Conservation (phyloP, 2,329 filamentous ascomycete genomes). For the Pseudogymnoascus sp. region DNA sequence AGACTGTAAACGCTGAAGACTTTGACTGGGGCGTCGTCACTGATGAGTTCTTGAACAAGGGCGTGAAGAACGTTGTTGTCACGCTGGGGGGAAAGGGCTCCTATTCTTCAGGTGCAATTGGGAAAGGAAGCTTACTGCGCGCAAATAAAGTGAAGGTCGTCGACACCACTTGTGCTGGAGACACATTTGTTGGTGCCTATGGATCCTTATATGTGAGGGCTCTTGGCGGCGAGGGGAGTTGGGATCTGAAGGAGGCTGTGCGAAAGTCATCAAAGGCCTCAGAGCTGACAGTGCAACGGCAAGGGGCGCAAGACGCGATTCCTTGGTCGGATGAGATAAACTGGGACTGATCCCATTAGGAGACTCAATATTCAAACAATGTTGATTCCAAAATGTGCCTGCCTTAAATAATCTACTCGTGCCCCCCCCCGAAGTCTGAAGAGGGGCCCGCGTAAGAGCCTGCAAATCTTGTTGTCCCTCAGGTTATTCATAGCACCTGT, state of each 20-base stretch:
- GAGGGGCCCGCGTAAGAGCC: neutral
- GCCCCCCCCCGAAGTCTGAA: neutral
- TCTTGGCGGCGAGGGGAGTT: constrained; percentile 13
- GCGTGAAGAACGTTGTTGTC: constrained; percentile 71
- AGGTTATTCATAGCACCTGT: neutral
- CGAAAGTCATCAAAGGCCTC: constrained; percentile 55
- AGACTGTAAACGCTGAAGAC: constrained; percentile 39
- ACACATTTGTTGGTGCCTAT: constrained; percentile 89
- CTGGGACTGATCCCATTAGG: neutral
- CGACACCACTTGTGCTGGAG: constrained; percentile 89
- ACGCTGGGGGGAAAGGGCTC: constrained; percentile 79
- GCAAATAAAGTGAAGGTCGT: constrained; percentile 71
- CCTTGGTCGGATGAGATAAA: constrained; percentile 53
- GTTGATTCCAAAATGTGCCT: neutral
- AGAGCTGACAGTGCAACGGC: constrained; percentile 56
- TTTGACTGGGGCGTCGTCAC: constrained; percentile 39
- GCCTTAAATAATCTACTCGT: neutral
- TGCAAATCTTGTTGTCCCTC: neutral
- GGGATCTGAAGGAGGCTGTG: constrained; percentile 43
- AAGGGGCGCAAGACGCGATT: constrained; percentile 59
- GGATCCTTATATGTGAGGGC: constrained; percentile 60
- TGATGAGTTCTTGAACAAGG: constrained; percentile 55
- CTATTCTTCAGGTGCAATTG: constrained; percentile 50
- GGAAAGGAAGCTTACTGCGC: constrained; percentile 44
- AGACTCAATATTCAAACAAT: neutral